Conservation (phyloP, 1,284 basidiomycete species). For the Malassezia globosa region DNA sequence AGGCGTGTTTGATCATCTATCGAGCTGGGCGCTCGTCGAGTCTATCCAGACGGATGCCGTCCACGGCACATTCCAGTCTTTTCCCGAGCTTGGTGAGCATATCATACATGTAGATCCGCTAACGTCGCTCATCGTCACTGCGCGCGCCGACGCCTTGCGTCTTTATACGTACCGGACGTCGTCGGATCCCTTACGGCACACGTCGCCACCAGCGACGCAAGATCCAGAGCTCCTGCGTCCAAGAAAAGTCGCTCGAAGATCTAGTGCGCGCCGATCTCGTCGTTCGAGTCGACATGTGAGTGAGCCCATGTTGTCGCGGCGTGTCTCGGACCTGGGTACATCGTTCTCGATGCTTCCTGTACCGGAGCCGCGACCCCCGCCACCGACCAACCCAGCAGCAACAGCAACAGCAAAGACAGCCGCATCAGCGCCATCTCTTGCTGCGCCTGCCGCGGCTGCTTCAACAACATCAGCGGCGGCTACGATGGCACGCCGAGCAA, state of each 20-base stretch:
- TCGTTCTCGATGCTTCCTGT: constrained; percentile 7
- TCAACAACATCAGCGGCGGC: too few species aligned
- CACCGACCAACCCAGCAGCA: too few species aligned
- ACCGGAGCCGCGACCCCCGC: too few species aligned
- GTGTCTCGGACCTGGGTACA: not conserved
- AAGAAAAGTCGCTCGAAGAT: constrained; percentile 2
- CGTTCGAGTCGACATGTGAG: constrained; percentile 3
- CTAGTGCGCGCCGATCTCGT: constrained; percentile 3
- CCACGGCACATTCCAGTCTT: constrained; percentile 22
- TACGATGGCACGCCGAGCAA: too few species aligned
- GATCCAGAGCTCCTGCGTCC: too few species aligned
- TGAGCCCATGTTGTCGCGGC: not conserved
- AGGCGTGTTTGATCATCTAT: constrained; percentile 29
- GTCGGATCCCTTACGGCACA: constrained; percentile 17
- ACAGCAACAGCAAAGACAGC: too few species aligned
- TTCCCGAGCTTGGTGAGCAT: constrained; percentile 24
- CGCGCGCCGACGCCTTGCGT: constrained; percentile 17
- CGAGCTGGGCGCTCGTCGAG: constrained; percentile 1
- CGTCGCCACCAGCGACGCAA: constrained; percentile 7
- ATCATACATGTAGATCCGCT: constrained; percentile 20
- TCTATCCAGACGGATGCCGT: constrained; percentile 3
- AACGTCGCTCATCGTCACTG: constrained; percentile 25
- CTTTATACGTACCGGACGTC: constrained; percentile 24
- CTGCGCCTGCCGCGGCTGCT: not conserved
- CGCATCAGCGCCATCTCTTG: not conserved